phyloP scores from a whole-genome alignment of 352 stramenopile genomes.

The Phytophthora melonis region DNA sequence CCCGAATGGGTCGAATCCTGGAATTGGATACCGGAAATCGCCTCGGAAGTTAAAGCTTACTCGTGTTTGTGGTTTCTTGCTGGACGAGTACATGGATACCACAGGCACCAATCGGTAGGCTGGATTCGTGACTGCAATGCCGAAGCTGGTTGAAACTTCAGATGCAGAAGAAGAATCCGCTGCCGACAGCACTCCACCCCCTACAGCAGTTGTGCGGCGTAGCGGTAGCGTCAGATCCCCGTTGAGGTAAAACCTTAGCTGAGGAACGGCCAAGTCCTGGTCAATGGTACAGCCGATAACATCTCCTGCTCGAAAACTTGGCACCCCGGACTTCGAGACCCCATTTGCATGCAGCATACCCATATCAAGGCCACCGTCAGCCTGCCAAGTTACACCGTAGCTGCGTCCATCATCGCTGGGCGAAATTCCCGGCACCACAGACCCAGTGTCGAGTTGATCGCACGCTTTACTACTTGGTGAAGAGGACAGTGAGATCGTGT shows the following conservation, averaged over 20 bases:
- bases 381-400: constrained; percentile 82
- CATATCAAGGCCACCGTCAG: constrained; percentile 77
- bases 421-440: constrained; percentile 67
- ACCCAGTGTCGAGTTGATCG: constrained; percentile 7
- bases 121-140: constrained; percentile 64
- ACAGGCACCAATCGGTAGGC: constrained; percentile 71
- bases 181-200: not conserved
- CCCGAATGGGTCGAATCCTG: constrained; percentile 76
- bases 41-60: constrained; percentile 84
- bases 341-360: constrained; percentile 80
- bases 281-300: constrained; percentile 82
- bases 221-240: constrained; percentile 70
- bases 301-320: constrained; percentile 73
- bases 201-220: constrained; percentile 7
- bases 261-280: constrained; percentile 72
- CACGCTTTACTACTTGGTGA: constrained; percentile 4
- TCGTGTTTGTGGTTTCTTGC: constrained; percentile 73
- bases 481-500: not conserved
- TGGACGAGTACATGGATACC: constrained; percentile 82
- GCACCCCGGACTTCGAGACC: constrained; percentile 67
- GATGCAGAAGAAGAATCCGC: not conserved
- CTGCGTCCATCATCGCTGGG: constrained; percentile 59
- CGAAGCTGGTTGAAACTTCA: constrained; percentile 17
- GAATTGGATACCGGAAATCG: constrained; percentile 73
- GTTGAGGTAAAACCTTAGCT: constrained; percentile 82